phyloP scores from a whole-genome alignment of 1,139 yeast species.

The Geotrichum restrictum region DNA sequence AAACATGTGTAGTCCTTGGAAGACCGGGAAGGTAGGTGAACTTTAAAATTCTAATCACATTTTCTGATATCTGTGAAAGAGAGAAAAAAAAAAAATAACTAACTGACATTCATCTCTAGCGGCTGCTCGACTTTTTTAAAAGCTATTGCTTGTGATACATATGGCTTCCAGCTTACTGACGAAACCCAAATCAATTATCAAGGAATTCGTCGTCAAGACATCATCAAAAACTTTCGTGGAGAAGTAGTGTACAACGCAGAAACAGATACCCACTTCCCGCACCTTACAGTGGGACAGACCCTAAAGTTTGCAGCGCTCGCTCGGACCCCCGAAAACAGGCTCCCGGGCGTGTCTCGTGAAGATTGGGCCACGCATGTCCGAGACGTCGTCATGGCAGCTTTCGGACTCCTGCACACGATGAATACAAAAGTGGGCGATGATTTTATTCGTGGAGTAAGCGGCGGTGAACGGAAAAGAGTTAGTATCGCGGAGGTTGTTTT shows the following conservation, averaged over 20 bases:
- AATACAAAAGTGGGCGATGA: conserved; percentile 70
- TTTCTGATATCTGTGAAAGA: not conserved
- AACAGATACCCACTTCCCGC: conserved; percentile 68
- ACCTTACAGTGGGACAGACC: conserved; percentile 68
- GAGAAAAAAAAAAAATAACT: conserved; percentile 10
- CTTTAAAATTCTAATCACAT: not conserved
- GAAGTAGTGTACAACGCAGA: conserved; percentile 73
- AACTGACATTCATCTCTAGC: conserved; percentile 42
- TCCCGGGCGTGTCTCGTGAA: conserved; percentile 56
- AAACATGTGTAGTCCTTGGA: conserved; percentile 70
- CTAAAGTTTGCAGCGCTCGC: conserved; percentile 59
- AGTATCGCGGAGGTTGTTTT: conserved; percentile 67
- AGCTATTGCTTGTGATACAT: conserved; percentile 64
- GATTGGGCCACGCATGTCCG: conserved; percentile 61
- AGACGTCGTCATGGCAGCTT: conserved; percentile 67
- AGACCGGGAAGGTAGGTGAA: conserved; percentile 56
- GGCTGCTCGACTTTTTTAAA: conserved; percentile 79
- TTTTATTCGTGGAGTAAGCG: conserved; percentile 72
- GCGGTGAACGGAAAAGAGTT: conserved; percentile 82
- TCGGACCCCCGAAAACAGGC: conserved; percentile 64
- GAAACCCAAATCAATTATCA: conserved; percentile 44
- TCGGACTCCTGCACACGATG: conserved; percentile 62
- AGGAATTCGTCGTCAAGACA: conserved; percentile 42
- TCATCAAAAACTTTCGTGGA: conserved; percentile 54
- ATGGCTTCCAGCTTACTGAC: conserved; percentile 60